Evolutionary conservation across 2,329 filamentous ascomycete species (phyloP).

Genomic region (Monilinia polystroma): DNA sequence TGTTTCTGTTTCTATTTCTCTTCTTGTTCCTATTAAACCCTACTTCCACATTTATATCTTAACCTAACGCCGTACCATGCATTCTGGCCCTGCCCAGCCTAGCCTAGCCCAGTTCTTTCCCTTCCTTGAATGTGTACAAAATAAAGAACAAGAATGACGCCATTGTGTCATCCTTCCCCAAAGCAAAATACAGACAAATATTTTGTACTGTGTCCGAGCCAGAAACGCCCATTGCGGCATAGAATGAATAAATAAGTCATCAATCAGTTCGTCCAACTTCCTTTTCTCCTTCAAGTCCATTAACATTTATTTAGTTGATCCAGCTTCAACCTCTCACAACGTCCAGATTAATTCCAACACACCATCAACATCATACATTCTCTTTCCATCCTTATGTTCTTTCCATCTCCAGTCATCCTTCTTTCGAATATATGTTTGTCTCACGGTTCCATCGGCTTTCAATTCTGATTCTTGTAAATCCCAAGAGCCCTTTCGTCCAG

Average conservation of each 20-base stretch:
- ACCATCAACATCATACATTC: conserved; percentile 55
- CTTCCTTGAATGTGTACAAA: conserved; percentile 9
- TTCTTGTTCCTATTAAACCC: too few relatives aligned
- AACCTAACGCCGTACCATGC: conserved; percentile 14
- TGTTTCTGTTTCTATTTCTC: too few relatives aligned
- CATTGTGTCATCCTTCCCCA: background rate
- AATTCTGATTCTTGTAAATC: conserved; percentile 53
- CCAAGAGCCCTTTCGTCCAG: conserved; percentile 53
- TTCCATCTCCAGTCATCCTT: conserved; percentile 54
- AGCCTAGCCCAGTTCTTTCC: background rate
- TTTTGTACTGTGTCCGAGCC: conserved; percentile 1
- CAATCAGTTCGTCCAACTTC: background rate
- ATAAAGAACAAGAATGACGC: background rate
- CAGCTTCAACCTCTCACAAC: conserved; percentile 35
- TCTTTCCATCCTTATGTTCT: conserved; percentile 43
- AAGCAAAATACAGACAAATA: background rate
- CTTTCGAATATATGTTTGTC: conserved; percentile 54
- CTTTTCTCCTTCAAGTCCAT: background rate
- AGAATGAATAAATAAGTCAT: conserved; percentile 18
- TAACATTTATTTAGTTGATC: conserved; percentile 6
- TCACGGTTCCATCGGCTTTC: conserved; percentile 50
- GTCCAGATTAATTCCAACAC: conserved; percentile 59
- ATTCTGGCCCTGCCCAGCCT: background rate
- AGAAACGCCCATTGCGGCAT: conserved; percentile 14
- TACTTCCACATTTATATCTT: conserved; percentile 1